Evolutionary conservation across 345 rosid genomes (phyloP).

Genomic region (Cardamine resedifolia): DNA sequence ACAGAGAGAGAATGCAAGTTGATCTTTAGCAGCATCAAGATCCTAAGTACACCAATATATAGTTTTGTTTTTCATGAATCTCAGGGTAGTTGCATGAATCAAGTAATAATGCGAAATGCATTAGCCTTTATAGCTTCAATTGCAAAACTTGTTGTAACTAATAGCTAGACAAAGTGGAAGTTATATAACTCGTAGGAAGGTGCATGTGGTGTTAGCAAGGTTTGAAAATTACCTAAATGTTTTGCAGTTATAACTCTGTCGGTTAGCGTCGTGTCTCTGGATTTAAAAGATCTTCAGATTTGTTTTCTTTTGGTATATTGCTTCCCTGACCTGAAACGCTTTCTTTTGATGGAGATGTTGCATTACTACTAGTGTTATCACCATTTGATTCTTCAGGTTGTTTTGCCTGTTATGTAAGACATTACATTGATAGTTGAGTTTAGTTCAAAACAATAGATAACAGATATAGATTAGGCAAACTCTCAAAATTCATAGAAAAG

Average conservation of each 20-base stretch:
- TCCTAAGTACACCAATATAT: not conserved
- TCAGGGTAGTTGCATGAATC: not conserved
- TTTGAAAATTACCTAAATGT: constrained; percentile 23
- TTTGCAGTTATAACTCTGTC: not conserved
- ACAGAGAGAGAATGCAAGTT: not conserved
- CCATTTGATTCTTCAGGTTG: constrained; percentile 39
- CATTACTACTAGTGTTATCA: constrained; percentile 25
- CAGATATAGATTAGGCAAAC: constrained; percentile 1
- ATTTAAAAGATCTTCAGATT: constrained; percentile 32
- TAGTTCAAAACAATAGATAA: not conserved
- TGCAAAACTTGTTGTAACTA: constrained; percentile 9
- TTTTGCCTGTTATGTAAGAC: constrained; percentile 42
- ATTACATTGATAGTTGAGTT: not conserved
- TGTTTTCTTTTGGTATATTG: constrained; percentile 23
- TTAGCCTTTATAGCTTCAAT: not conserved
- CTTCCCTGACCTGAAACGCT: constrained; percentile 1
- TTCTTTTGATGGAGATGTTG: constrained; percentile 28
- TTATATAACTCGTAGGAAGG: not conserved
- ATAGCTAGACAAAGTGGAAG: not conserved
- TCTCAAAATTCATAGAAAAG: not conserved
- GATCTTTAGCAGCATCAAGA: constrained; percentile 8
- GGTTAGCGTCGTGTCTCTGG: constrained; percentile 26
- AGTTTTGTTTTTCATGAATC: not conserved
- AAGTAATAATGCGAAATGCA: not conserved
- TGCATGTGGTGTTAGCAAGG: constrained; percentile 11